A percentile compares a stretch with the other conserved stretches of the same genome.
These are phyloP conservation scores for Ustulina deusta DNA, from an alignment of 2,329 filamentous ascomycete genomes.

Conservation along the genomic window DNA sequence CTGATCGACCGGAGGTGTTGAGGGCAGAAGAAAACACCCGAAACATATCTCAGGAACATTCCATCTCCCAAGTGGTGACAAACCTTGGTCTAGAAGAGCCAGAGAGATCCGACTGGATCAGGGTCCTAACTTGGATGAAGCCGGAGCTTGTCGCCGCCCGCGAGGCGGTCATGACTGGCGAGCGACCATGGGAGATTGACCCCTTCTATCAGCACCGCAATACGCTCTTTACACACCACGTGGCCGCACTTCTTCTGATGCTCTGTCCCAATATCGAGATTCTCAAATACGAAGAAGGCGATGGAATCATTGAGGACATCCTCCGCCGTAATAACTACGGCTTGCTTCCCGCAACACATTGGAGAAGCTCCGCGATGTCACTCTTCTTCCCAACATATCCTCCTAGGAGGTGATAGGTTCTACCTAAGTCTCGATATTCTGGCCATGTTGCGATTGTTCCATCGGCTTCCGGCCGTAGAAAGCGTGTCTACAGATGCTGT, in stretches of 20 bases:
- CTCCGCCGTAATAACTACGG: conserved; percentile 30
- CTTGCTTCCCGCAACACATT: conserved; percentile 21
- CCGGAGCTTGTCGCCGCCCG: conserved; percentile 21
- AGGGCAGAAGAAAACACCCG: conserved; percentile 12
- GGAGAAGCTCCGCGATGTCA: conserved; percentile 24
- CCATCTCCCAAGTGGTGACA: conserved; percentile 11
- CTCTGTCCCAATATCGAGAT: conserved; percentile 28
- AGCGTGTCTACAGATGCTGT: conserved; percentile 23
- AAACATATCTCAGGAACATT: conserved; percentile 25
- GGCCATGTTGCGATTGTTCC: conserved; percentile 25
- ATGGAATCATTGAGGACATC: conserved; percentile 6
- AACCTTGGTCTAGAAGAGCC: conserved; percentile 19
- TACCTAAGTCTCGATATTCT: conserved; percentile 23
- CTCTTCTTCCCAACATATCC: conserved; percentile 3
- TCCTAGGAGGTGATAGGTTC: conserved; percentile 1
- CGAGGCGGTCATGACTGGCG: conserved; percentile 1
- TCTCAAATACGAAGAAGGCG: conserved; percentile 24
- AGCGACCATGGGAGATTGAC: not conserved
- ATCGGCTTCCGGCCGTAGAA: conserved; percentile 27
- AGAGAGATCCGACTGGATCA: conserved; percentile 20
- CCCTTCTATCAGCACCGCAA: not conserved
- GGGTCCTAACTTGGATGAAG: conserved; percentile 29
- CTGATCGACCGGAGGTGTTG: not conserved
- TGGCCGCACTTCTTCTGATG: conserved; percentile 19
- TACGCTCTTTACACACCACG: conserved; percentile 22